phyloP scores from a whole-genome alignment of 139 green algal species.

The Picochlorum sp. region DNA sequence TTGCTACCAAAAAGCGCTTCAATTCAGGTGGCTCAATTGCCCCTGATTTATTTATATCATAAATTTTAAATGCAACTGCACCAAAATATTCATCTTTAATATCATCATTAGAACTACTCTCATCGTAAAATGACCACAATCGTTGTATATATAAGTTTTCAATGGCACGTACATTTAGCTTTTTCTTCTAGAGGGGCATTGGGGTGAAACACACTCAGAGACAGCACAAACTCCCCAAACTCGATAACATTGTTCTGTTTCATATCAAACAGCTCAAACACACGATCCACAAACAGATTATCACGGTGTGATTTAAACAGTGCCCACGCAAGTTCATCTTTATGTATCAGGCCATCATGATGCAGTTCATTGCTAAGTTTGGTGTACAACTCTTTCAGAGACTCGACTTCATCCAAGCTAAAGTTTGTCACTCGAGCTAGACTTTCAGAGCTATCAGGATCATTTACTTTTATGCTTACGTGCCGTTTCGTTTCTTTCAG shows the following conservation, averaged over 20 bases:
- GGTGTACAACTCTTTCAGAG: conserved; percentile 36
- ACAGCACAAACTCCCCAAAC: conserved; percentile 57
- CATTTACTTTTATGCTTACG: no score
- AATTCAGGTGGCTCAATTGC: conserved; percentile 49
- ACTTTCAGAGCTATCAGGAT: no score
- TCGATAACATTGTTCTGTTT: conserved; percentile 62
- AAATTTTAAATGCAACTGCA: conserved; percentile 60
- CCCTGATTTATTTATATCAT: conserved; percentile 47
- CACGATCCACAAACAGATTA: conserved; percentile 55
- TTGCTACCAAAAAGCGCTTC: conserved; percentile 43
- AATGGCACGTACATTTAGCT: conserved; percentile 30
- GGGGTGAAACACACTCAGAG: conserved; percentile 55
- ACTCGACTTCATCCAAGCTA: conserved; percentile 36
- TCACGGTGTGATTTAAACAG: conserved; percentile 44
- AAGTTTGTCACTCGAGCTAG: no score
- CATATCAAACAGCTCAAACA: conserved; percentile 58
- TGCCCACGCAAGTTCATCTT: conserved; percentile 55
- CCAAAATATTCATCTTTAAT: neutral
- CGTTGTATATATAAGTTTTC: neutral
- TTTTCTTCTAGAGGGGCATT: conserved; percentile 44
- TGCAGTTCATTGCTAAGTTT: conserved; percentile 42
- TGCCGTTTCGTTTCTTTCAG: no score
- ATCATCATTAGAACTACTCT: neutral
- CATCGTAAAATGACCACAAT: neutral
- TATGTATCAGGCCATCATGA: conserved; percentile 57